A percentile compares a stretch with the other conserved stretches of the same genome.
phyloP scores from a whole-genome alignment of 2,329 filamentous ascomycete species.

The Helotiales sp. region DNA sequence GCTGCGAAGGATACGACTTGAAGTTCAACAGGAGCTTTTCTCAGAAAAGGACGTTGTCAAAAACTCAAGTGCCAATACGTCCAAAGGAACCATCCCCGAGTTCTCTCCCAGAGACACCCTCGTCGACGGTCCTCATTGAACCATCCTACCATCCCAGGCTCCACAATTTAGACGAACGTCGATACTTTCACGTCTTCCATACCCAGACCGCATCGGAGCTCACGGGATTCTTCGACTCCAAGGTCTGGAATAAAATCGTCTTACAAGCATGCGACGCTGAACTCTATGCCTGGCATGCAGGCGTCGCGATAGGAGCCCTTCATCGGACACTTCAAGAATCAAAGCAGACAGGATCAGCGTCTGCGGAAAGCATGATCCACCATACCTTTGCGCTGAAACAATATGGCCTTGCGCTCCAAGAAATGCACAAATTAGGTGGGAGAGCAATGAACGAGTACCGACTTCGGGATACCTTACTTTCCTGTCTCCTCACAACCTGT shows the following conservation, averaged over 20 bases:
- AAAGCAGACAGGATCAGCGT: not conserved
- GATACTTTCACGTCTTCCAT: conserved; percentile 6
- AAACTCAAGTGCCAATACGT: not conserved
- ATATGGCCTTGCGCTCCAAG: conserved; percentile 6
- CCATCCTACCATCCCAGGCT: not conserved
- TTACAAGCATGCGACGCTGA: conserved; percentile 1
- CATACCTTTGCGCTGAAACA: conserved; percentile 10
- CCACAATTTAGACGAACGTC: conserved; percentile 1
- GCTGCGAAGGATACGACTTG: not conserved
- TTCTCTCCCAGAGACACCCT: not conserved
- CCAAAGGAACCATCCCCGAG: not conserved
- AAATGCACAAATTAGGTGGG: not conserved
- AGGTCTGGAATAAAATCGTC: conserved; percentile 3
- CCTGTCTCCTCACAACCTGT: conserved; percentile 12
- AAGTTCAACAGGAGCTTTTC: not conserved
- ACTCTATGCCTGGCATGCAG: conserved; percentile 5
- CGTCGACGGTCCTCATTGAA: not conserved
- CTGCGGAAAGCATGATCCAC: not conserved
- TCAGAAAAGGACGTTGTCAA: not conserved
- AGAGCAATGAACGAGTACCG: not conserved
- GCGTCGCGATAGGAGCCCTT: conserved; percentile 9
- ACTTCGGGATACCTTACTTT: conserved; percentile 5
- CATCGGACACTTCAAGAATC: conserved; percentile 1
- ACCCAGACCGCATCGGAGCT: conserved; percentile 4
- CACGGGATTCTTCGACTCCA: conserved; percentile 6